These are phyloP conservation scores for Gliomastix tumulicola DNA, from an alignment of 2,329 filamentous ascomycete species.

Conservation along the genomic window DNA sequence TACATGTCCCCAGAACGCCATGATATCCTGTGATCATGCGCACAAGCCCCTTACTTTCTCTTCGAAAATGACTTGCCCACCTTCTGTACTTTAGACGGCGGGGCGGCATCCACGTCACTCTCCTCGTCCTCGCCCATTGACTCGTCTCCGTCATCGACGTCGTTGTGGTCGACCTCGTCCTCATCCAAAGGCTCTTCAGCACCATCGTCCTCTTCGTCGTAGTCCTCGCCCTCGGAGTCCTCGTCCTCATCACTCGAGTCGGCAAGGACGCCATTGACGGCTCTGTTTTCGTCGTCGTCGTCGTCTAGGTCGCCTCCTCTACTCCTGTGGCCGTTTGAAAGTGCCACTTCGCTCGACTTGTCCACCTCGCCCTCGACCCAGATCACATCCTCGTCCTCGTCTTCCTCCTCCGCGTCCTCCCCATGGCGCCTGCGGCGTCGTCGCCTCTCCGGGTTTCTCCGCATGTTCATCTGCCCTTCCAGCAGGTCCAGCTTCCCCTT, in stretches of 20 bases:
- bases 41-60: constrained; percentile 29
- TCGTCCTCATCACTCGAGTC: constrained; percentile 55
- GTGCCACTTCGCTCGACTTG: constrained; percentile 19
- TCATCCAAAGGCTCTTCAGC: constrained; percentile 46
- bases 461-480: constrained; percentile 78
- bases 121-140: constrained; percentile 49
- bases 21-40: no score
- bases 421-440: constrained; percentile 25
- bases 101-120: constrained; percentile 40
- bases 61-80: constrained; percentile 25
- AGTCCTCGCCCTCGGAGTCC: constrained; percentile 32
- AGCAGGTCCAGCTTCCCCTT: constrained; percentile 96
- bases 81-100: constrained; percentile 38
- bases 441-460: constrained; percentile 65
- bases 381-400: constrained; percentile 64
- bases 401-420: constrained; percentile 42
- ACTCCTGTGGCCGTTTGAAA: constrained; percentile 16
- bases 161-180: constrained; percentile 53
- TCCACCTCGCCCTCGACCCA: constrained; percentile 77
- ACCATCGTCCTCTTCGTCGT: constrained; percentile 37
- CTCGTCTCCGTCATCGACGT: constrained; percentile 49
- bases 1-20: no score
- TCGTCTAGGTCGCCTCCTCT: constrained; percentile 41
- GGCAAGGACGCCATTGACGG: constrained; percentile 46
- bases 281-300: constrained; percentile 51